Evolutionary conservation across 2,329 filamentous ascomycete species (phyloP), one percentile per base, ranked within the genome.

Genomic region (Botrytis galanthina): DNA sequence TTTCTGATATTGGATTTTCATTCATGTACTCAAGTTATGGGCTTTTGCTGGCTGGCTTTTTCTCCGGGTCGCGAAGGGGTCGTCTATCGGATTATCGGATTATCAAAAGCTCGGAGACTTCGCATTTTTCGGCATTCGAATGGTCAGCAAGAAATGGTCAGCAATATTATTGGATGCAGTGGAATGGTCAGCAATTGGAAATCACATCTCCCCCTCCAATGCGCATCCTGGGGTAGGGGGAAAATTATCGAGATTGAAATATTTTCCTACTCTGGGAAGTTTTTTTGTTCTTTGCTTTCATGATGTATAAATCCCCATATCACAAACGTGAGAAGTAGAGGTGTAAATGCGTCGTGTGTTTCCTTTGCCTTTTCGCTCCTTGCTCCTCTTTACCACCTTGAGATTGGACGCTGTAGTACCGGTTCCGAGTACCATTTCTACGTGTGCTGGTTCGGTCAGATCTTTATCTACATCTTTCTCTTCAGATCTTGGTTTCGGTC

Each of bases 171-270:
- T 29, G 32, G 32, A 60, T 60, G 26, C 4, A 29, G 4, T 8
- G 26, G 26, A 62, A 37, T 59, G 60, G 70, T 67, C 70, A 67
- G 70, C 70, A 72, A 67, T 72, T 72, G 16, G 44, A 67, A 67
- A 72, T 42, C 37, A 44, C 18, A 20, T 18, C 35, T 37, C 32
- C 29, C 66, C n/a, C 44, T 22, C 20, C 44, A 46, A 22, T 46
- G 18, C 44, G 44, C 44, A 46, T 46, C 18, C 44, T 46, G 44
- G 44, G 44, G 8, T 20, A 26, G 46, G 46, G 22, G 46, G 20
- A 48, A 48, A 26, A 9, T 20, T 20, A 46, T 46, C 44, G 44
- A 10, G 20, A 48, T 4, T 26, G 4, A 8, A 26, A 48, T 10
- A 29, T 18, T 51, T 54, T 54, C 42, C 42, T 42, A 0, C 14